Percentiles rank a stretch among this genome's conserved stretches.
phyloP scores from a whole-genome alignment of 495 filamentous ascomycete species.

The Lasiosphaeria miniovina region DNA sequence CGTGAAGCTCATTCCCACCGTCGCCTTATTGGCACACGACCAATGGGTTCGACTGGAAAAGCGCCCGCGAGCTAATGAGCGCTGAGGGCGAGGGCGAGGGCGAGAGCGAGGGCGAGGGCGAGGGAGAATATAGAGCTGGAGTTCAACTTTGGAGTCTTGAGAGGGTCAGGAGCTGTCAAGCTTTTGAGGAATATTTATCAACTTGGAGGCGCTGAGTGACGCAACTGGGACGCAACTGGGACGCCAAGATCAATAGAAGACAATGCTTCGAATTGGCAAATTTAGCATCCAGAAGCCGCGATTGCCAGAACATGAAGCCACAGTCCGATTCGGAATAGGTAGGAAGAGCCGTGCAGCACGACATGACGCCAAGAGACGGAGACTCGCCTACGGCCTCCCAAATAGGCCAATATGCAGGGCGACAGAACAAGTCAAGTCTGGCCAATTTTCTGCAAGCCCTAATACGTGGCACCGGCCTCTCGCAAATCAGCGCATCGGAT shows the following conservation, averaged over 20 bases:
- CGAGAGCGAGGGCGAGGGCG: too few relatives aligned
- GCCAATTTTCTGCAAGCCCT: constrained; percentile 8
- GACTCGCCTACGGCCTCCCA: not conserved
- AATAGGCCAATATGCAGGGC: not conserved
- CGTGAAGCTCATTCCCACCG: constrained; percentile 16
- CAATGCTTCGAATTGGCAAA: too few relatives aligned
- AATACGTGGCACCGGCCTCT: constrained; percentile 7
- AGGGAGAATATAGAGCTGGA: constrained; percentile 4
- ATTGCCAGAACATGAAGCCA: too few relatives aligned
- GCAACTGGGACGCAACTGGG: too few relatives aligned
- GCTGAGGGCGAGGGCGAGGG: not conserved
- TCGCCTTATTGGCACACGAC: constrained; percentile 23
- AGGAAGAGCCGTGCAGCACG: too few relatives aligned
- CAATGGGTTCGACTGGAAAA: constrained; percentile 23
- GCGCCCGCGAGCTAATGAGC: not conserved
- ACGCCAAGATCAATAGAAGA: too few relatives aligned
- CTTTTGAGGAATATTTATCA: too few relatives aligned
- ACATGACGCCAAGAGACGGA: too few relatives aligned
- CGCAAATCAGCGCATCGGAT: not conserved
- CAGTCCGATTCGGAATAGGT: too few relatives aligned
- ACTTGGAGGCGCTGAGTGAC: too few relatives aligned
- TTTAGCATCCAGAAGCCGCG: too few relatives aligned
- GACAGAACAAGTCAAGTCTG: constrained; percentile 9
- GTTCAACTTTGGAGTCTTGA: not conserved
- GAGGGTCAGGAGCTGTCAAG: not conserved